Percentiles rank a stretch among this genome's conserved stretches.
These are phyloP conservation scores for Podospora anserina DNA, from an alignment of 495 filamentous ascomycete genomes.

Conservation along the genomic window DNA sequence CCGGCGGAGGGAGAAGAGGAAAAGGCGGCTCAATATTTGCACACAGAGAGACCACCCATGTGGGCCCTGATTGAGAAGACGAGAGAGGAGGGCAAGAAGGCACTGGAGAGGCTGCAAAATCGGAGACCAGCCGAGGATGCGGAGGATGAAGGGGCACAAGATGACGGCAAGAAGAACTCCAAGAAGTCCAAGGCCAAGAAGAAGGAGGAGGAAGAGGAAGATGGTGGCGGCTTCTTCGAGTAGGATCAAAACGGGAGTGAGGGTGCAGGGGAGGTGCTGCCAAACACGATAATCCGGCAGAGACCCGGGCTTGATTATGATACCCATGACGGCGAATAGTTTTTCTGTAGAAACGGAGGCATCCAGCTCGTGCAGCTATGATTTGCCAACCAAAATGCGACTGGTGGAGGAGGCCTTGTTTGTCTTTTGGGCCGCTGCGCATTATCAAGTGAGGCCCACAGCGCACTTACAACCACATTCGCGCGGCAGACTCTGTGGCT, in stretches of 20 bases:
- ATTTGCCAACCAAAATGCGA: not conserved
- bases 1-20: constrained; percentile 34
- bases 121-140: constrained; percentile 9
- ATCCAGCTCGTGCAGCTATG: not conserved
- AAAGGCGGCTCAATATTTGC: constrained; percentile 37
- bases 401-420: not conserved
- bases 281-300: not conserved
- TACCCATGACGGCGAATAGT: constrained; percentile 16
- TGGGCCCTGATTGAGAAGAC: constrained; percentile 68
- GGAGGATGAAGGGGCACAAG: constrained; percentile 2
- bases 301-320: constrained; percentile 15
- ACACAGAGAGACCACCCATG: constrained; percentile 52
- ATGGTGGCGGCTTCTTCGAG: constrained; percentile 39
- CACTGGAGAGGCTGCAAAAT: constrained; percentile 54
- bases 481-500: not conserved
- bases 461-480: not conserved
- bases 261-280: not conserved
- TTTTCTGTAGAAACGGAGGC: not conserved
- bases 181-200: constrained; percentile 10
- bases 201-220: constrained; percentile 12
- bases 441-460: not conserved
- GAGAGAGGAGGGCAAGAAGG: constrained; percentile 58
- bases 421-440: not conserved
- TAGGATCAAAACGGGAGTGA: constrained; percentile 13
- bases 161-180: constrained; percentile 1